Percentiles rank a stretch among this genome's conserved stretches.
phyloP scores from a whole-genome alignment of 2,329 filamentous ascomycete genomes.

The Ambrosiella xylebori region DNA sequence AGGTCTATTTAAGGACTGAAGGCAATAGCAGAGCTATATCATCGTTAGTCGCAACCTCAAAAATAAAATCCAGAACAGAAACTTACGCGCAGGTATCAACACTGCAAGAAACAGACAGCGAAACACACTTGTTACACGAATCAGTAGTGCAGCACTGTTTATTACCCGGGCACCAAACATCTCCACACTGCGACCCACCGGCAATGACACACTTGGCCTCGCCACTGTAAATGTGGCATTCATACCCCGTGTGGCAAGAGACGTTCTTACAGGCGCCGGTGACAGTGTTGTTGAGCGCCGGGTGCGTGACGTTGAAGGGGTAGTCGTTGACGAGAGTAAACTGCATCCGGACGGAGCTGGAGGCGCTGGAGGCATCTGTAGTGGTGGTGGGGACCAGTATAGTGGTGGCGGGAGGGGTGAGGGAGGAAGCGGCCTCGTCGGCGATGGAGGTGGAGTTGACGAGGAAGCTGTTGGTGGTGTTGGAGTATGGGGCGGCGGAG shows the following conservation, averaged over 20 bases:
- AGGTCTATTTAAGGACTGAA: slow-evolving; percentile 1
- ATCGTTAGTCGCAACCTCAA: not conserved
- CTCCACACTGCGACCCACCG: slow-evolving; percentile 9
- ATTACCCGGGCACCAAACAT: slow-evolving; percentile 10
- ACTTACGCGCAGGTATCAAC: slow-evolving; percentile 4
- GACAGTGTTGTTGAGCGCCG: slow-evolving; percentile 10
- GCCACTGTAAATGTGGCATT: slow-evolving; percentile 10
- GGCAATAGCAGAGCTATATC: not conserved
- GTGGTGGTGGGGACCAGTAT: not conserved
- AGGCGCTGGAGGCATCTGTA: not conserved
- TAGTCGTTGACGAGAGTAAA: slow-evolving; percentile 10
- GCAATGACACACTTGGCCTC: slow-evolving; percentile 6
- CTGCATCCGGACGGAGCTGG: slow-evolving; percentile 7
- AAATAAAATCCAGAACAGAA: not conserved
- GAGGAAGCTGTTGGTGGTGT: not conserved
- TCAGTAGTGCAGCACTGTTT: slow-evolving; percentile 9
- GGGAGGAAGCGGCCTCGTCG: not conserved
- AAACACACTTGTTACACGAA: slow-evolving; percentile 8
- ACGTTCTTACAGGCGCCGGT: slow-evolving; percentile 9
- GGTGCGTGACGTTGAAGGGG: slow-evolving; percentile 2
- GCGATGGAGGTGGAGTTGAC: not conserved
- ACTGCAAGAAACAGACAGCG: slow-evolving; percentile 4
- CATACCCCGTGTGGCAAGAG: slow-evolving; percentile 10
- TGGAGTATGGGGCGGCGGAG: slow-evolving; percentile 3
- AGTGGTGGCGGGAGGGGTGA: not conserved